A percentile compares a stretch with the other conserved stretches of the same genome.
Evolutionary conservation across 768 basidiomycete genomes (phyloP).

Genomic region (Tricholoma matsutake): DNA sequence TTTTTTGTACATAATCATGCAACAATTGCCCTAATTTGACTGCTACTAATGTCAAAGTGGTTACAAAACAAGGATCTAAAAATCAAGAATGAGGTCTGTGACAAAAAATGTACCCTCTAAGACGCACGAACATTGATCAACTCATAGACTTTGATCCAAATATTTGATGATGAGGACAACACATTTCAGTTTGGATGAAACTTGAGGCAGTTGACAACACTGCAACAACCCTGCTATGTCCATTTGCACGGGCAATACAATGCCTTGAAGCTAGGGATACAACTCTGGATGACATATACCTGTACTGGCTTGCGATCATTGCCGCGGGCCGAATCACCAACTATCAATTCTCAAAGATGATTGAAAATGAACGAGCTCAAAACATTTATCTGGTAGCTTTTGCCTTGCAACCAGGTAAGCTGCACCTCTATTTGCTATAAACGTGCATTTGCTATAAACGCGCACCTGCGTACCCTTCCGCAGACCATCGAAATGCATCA

Average conservation of each 20-base stretch:
- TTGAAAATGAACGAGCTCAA: not conserved
- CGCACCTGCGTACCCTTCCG: not conserved
- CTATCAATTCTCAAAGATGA: not conserved
- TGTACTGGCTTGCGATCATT: not conserved
- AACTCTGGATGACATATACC: not conserved
- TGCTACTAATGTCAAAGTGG: no score
- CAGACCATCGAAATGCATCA: not conserved
- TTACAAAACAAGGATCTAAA: no score
- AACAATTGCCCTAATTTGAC: no score
- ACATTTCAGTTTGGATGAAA: not conserved
- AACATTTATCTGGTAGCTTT: not conserved
- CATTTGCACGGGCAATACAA: not conserved
- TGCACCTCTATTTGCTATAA: not conserved
- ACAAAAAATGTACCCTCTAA: no score
- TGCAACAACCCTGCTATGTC: not conserved
- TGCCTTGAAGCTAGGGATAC: not conserved
- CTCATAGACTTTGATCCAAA: no score
- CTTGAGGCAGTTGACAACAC: not conserved
- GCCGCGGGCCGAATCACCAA: not conserved
- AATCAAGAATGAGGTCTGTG: no score
- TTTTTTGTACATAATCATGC: no score
- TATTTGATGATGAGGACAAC: not conserved
- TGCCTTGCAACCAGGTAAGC: not conserved
- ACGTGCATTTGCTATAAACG: not conserved
- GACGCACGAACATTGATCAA: no score